Conservation (phyloP, 768 basidiomycete genomes). For the Tricholoma flavovirens region DNA sequence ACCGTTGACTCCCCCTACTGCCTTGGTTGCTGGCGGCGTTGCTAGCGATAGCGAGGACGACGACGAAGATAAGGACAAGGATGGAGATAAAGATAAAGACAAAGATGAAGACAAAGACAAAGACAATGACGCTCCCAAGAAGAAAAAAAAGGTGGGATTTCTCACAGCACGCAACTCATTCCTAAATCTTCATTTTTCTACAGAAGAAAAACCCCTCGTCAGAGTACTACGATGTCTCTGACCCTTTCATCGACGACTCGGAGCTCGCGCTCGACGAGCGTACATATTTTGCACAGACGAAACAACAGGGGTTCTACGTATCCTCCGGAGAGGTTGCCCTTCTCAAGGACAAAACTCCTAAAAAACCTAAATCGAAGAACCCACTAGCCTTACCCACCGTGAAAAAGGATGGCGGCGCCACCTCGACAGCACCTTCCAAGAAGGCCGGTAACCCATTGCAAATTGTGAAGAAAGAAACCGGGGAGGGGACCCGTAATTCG, state of each 20-base stretch:
- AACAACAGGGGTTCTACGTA: conserved; percentile 91
- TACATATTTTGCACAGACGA: conserved; percentile 85
- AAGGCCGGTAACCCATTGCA: background rate
- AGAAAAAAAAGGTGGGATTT: conserved; percentile 27
- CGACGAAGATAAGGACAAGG: conserved; percentile 29
- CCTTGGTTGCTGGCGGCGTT: conserved; percentile 38
- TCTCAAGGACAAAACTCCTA: conserved; percentile 72
- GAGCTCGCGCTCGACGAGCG: conserved; percentile 89
- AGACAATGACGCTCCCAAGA: conserved; percentile 9
- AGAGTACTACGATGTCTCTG: conserved; percentile 86
- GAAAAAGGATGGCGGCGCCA: conserved; percentile 3
- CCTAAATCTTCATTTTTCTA: too few relatives aligned
- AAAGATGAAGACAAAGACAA: conserved; percentile 23
- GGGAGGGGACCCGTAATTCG: background rate
- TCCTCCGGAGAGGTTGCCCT: conserved; percentile 84
- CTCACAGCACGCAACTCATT: background rate
- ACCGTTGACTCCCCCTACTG: conserved; percentile 23
- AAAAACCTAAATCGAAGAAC: conserved; percentile 70
- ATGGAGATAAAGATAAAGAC: conserved; percentile 22
- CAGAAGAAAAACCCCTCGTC: conserved; percentile 48
- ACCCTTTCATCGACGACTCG: conserved; percentile 98
- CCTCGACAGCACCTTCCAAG: background rate
- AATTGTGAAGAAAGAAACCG: background rate
- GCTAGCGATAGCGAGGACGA: conserved; percentile 48
- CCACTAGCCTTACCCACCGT: conserved; percentile 17